Evolutionary conservation across 139 green algal genomes (phyloP), one percentile per base, ranked within the genome.

Genomic region (Ulvella scutata): DNA sequence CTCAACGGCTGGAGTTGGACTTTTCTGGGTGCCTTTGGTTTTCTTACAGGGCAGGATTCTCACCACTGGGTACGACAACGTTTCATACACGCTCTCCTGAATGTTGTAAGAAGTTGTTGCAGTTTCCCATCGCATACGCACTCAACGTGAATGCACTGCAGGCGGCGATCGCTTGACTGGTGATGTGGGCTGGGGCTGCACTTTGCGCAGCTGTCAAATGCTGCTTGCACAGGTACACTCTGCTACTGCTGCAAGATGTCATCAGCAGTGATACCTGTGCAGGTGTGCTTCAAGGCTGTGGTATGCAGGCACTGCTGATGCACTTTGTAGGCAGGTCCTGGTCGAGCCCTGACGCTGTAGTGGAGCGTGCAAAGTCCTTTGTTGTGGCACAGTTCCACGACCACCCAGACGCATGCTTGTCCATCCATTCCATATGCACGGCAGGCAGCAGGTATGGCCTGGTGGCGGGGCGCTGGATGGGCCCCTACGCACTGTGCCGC

Each of bases 101-200:
- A 59, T 17, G 40, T n/a, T n/a, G n/a, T n/a, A n/a, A 59, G 40
- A 13, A 59, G 40, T 17, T 17, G 40, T 17, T 59, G 17, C 13
- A 17, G 40, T 17, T 17, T 26, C 40, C 40, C 17, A 17, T 59
- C 13, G 13, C 17, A 13, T 59, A 17, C 40, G 17, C 40, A 59
- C 17, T 13, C 17, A 17, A 59, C 13, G 40, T 17, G 17, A 59
- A 13, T 59, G 13, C 40, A 59, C 40, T 60, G 60, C 77, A 83
- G 79, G 83, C 28, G 33, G 60, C 0, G 40, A 38, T 2, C n/a
- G 62, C 2, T 77, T 93, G 4, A 91, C 79, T 4, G 91, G 72
- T 21, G 93, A 98, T 60, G 84, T 85, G 0, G 93, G 93, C 3
- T 98, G 93, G 93, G 93, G 93, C 37, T 98, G 93, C 84, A 98